Evolutionary conservation across 768 basidiomycete species (phyloP), one percentile per base, ranked within the genome.

Genomic region (Suillus clintonianus): DNA sequence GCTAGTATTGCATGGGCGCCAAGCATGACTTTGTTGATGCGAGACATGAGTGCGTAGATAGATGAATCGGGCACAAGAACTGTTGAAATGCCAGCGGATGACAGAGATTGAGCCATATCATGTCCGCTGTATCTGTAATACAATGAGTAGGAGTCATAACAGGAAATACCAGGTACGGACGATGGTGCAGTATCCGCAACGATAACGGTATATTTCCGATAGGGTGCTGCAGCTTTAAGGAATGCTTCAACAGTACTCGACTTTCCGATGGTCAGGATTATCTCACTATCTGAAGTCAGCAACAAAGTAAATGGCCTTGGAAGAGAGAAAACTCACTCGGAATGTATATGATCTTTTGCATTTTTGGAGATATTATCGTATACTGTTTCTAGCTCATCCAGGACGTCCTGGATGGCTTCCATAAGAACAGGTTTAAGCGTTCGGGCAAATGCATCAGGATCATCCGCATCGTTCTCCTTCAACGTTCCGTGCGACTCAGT

Each of bases 61-160:
- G 95, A 95, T 9, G 94, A 95, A 76, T 99, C 97, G 47, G 97
- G 97, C 59, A 99, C 90, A 55, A 99, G 90, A 74, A 98, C 92
- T n/a, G 95, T 97, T 7, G 94, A 94, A 66, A 99, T 95, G 45
- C 76, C 89, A 17, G 88, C 85, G 4, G 86, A 79, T 5, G 95
- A 92, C 27, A 98, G 82, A 3, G 90, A 85, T 68, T 86, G 80
- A 1, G 96, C 94, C 87, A 96, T 91, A 65, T 87, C 85, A 65
- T 89, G 91, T 14, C 97, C 97, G 42, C 87, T 86, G 71, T 92
- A 94, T 63, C 93, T 96, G 70, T 36, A 19, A 43, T 55, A 45
- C 56, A 36, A 32, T 59, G 39, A 50, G 53, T 59, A 60, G 41
- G 55, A 55, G 24, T 60, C 39, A 68, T 48, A n/a, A 66, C 37